Percentiles rank a stretch among this genome's conserved stretches.
phyloP scores from a whole-genome alignment of 2,329 filamentous ascomycete genomes.

The Colletotrichum sublineola region DNA sequence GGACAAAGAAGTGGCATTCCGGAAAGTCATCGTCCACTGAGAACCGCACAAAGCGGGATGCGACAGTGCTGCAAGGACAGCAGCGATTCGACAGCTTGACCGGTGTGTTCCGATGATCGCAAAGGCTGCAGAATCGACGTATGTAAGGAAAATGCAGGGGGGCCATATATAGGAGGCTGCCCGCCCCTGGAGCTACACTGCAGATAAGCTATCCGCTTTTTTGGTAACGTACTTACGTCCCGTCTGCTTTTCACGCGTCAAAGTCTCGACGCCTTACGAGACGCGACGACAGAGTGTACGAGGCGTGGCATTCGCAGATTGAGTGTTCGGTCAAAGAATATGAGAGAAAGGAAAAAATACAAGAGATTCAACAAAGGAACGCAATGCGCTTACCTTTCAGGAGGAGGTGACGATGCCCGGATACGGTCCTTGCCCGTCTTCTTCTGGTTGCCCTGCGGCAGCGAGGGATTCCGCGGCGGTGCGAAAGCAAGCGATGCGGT shows the following conservation, averaged over 20 bases:
- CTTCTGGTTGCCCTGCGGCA: constrained; percentile 64
- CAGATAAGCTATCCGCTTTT: constrained; percentile 15
- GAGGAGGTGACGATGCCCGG: constrained; percentile 62
- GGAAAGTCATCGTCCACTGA: neutral
- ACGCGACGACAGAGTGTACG: neutral
- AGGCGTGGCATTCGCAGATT: neutral
- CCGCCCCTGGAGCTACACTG: constrained; percentile 14
- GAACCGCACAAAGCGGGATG: constrained; percentile 1
- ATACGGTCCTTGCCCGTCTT: constrained; percentile 58
- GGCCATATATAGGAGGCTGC: constrained; percentile 15
- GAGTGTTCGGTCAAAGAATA: too few relatives aligned
- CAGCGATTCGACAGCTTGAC: constrained; percentile 1
- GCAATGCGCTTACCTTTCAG: constrained; percentile 59
- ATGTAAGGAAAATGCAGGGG: neutral
- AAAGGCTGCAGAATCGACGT: constrained; percentile 22
- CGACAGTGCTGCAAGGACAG: neutral
- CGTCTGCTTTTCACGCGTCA: neutral
- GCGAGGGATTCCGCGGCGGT: constrained; percentile 56
- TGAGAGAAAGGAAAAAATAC: neutral
- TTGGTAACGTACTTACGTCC: constrained; percentile 3
- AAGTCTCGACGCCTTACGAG: neutral
- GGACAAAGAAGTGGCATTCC: constrained; percentile 15
- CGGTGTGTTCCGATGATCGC: constrained; percentile 12
- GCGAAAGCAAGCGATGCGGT: constrained; percentile 63
- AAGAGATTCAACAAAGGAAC: constrained; percentile 18